Evolutionary conservation across 2,329 filamentous ascomycete genomes (phyloP), one percentile per base, ranked within the genome.

Genomic region (Aspergillus flavus): DNA sequence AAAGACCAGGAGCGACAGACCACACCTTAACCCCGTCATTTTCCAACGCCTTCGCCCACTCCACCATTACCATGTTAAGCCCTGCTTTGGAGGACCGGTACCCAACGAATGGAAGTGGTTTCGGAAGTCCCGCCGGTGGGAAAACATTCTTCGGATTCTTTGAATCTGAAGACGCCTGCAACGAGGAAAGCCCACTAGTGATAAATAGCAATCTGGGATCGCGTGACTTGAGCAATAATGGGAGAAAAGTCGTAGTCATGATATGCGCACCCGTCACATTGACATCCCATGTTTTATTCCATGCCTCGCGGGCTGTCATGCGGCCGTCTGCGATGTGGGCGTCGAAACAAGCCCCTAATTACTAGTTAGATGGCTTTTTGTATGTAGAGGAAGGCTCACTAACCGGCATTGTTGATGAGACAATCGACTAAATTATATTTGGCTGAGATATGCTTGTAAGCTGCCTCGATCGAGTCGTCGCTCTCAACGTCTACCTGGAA

Each of bases 1-100:
- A 66, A 57, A 83, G 79, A 0, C 83, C 82, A 0, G 82, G 82
- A 55, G 73, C 77, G 2, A 84, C 75, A 5, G 66, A 71, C 66
- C 79, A 85, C 0, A 84, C 80, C 64, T 84, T 85, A n/a, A 84
- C 79, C 0, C 78, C 77, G 67, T 83, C 81, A 6, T 76, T 72
- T 64, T 75, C 74, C 62, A 82, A 65, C 19, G 73, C 68, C 45
- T 75, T 73, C 39, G 73, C 64, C 82, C 83, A 87, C 10, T 83
- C 78, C 52, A 84, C 61, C 79, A 82, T 81, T 67, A 83, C 41
- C 75, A 84, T 85, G 45, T 82, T 85, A 66, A 85, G 58, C 1
- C 78, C 83, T 5, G 78, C 75, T 71, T 85, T 84, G 34, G 74
- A 75, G 23, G 61, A 68, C 10, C 66, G 63, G 21, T 68, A 68